A percentile compares a stretch with the other conserved stretches of the same genome.
Conservation (phyloP, 2,329 filamentous ascomycete species). For the Rhynchosporium agropyri region DNA sequence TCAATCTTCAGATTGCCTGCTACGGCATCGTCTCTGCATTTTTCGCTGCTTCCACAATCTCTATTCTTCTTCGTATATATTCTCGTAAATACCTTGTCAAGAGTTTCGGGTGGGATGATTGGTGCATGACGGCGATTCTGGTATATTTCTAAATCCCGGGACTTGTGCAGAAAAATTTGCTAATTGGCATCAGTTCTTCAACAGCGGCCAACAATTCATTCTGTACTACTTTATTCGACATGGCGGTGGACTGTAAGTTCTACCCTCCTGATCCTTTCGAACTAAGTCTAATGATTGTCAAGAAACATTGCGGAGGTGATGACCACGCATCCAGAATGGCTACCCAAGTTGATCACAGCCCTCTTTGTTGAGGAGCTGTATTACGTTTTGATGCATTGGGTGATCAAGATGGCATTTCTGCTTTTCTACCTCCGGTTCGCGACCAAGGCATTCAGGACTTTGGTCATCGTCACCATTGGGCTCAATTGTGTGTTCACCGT, state of each 20-base stretch:
- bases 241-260: conserved; percentile 23
- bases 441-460: conserved; percentile 33
- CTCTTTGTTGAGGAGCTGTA: conserved; percentile 42
- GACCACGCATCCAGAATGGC: conserved; percentile 21
- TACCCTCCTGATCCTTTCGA: too few relatives aligned
- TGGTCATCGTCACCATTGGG: conserved; percentile 38
- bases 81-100: conserved; percentile 20
- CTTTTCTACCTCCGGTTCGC: conserved; percentile 42
- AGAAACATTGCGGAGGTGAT: conserved; percentile 2
- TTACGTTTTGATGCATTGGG: conserved; percentile 41
- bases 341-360: conserved; percentile 25
- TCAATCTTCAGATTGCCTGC: conserved; percentile 19
- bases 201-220: conserved; percentile 25
- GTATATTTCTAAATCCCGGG: neutral
- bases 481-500: conserved; percentile 39
- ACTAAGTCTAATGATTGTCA: neutral
- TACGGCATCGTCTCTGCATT: conserved; percentile 24
- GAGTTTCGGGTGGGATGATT: conserved; percentile 29
- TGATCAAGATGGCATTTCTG: conserved; percentile 43
- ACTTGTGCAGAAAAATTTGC: neutral
- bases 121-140: conserved; percentile 25
- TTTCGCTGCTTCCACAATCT: conserved; percentile 19
- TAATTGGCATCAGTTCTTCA: conserved; percentile 25
- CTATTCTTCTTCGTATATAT: conserved; percentile 24
- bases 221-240: conserved; percentile 26